Conservation (phyloP, 2,329 filamentous ascomycete genomes). For the Ophiostoma perfectum region DNA sequence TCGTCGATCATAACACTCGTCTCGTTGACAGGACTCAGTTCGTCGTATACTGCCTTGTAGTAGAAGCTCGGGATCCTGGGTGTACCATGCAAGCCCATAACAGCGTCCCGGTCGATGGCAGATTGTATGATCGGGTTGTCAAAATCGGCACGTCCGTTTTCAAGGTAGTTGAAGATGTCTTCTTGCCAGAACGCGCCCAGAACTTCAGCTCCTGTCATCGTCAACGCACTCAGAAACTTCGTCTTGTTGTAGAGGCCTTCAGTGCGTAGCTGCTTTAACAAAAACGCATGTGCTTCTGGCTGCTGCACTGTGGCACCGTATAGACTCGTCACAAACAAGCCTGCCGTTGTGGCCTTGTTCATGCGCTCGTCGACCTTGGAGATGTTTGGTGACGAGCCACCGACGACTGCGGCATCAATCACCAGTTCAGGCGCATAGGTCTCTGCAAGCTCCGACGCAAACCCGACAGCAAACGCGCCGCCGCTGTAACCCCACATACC, state of each 20-base stretch:
- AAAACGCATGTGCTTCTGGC: not conserved
- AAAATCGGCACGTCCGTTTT: slow-evolving; percentile 29
- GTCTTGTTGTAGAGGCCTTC: not conserved
- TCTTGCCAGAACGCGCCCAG: slow-evolving; percentile 31
- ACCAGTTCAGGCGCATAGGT: slow-evolving; percentile 35
- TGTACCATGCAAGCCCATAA: not conserved
- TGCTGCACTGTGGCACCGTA: not conserved
- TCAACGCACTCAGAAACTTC: slow-evolving; percentile 31
- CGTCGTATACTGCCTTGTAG: not conserved
- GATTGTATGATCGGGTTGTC: not conserved
- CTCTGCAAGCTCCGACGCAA: slow-evolving; percentile 42
- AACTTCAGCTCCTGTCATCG: slow-evolving; percentile 31
- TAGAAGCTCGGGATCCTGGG: not conserved
- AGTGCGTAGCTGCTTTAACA: not conserved
- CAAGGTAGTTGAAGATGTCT: slow-evolving; percentile 39
- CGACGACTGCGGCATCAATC: not conserved
- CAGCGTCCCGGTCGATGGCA: not conserved
- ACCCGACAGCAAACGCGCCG: slow-evolving; percentile 43
- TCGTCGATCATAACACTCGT: not conserved
- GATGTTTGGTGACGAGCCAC: not conserved
- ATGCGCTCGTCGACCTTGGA: not conserved
- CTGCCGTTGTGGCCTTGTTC: not conserved
- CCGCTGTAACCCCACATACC: slow-evolving; percentile 50
- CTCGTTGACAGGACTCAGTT: not conserved
- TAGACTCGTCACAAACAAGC: not conserved